A percentile compares a stretch with the other conserved stretches of the same genome.
Evolutionary conservation across 2,329 filamentous ascomycete genomes (phyloP).

Genomic region (Pyrenophora seminiperda): DNA sequence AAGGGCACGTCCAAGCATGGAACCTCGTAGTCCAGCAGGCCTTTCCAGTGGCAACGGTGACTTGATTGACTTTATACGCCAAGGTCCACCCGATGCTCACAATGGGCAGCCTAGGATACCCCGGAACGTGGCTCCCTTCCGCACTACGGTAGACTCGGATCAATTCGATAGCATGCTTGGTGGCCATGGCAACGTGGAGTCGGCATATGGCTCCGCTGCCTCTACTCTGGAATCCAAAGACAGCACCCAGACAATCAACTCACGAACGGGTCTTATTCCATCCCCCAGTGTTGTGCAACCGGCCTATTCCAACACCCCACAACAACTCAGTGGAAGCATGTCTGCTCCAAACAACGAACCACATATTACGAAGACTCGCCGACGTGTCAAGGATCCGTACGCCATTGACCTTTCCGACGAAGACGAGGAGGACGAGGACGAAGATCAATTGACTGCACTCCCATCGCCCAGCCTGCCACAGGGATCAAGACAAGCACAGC

Average conservation of each 20-base stretch:
- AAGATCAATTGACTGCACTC: conserved; percentile 57
- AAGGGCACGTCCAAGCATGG: conserved; percentile 42
- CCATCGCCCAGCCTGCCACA: conserved; percentile 44
- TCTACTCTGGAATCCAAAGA: conserved; percentile 46
- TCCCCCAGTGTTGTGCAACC: conserved; percentile 41
- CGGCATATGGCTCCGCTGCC: conserved; percentile 43
- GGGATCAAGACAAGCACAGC: conserved; percentile 12
- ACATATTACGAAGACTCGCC: conserved; percentile 74
- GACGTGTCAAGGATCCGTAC: conserved; percentile 84
- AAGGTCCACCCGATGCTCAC: conserved; percentile 70
- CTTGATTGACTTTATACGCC: conserved; percentile 92
- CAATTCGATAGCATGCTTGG: conserved; percentile 60
- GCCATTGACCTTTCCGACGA: conserved; percentile 72
- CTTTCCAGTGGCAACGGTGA: conserved; percentile 75
- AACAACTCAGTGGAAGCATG: conserved; percentile 43
- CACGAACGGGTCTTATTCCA: conserved; percentile 69
- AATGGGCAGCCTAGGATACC: conserved; percentile 73
- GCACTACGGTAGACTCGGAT: conserved; percentile 84
- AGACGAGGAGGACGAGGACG: conserved; percentile 47
- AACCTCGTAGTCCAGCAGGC: conserved; percentile 70
- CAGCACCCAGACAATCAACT: conserved; percentile 69
- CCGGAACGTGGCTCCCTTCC: conserved; percentile 81
- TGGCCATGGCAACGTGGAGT: conserved; percentile 40
- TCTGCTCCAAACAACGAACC: conserved; percentile 42
- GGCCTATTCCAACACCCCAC: conserved; percentile 44